Conservation (phyloP, 2,329 filamentous ascomycete species). For the Fusarium subtropicale region DNA sequence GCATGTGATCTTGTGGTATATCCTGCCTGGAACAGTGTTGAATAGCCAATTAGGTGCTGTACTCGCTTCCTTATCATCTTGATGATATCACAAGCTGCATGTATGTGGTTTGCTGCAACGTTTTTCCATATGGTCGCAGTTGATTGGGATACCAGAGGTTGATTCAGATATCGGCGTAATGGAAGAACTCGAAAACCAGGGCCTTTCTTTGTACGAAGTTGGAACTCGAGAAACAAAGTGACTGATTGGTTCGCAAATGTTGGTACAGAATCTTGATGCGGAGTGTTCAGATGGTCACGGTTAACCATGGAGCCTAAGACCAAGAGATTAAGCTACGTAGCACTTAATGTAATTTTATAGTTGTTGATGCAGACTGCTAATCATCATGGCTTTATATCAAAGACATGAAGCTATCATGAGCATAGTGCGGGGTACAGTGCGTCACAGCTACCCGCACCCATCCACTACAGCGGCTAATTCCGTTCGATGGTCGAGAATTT, state of each 20-base stretch:
- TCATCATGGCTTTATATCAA: neutral
- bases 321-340: rapidly evolving
- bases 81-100: neutral
- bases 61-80: neutral
- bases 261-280: neutral
- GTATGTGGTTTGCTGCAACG: neutral
- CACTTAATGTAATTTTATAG: neutral
- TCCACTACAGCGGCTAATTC: conserved; percentile 32
- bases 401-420: conserved; percentile 30
- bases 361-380: neutral
- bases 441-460: neutral
- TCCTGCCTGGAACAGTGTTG: neutral
- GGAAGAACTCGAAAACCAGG: neutral
- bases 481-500: conserved; percentile 46
- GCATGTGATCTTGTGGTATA: neutral
- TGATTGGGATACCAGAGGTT: neutral
- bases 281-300: neutral
- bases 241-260: neutral
- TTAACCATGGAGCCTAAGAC: neutral
- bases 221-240: neutral
- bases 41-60: neutral
- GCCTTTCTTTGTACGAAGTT: too few species aligned
- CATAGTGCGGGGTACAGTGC: conserved; percentile 34
- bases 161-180: too few species aligned
- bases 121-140: neutral